A percentile compares a stretch with the other conserved stretches of the same genome.
Conservation (phyloP, 768 basidiomycete genomes). For the Suillus clintonianus region DNA sequence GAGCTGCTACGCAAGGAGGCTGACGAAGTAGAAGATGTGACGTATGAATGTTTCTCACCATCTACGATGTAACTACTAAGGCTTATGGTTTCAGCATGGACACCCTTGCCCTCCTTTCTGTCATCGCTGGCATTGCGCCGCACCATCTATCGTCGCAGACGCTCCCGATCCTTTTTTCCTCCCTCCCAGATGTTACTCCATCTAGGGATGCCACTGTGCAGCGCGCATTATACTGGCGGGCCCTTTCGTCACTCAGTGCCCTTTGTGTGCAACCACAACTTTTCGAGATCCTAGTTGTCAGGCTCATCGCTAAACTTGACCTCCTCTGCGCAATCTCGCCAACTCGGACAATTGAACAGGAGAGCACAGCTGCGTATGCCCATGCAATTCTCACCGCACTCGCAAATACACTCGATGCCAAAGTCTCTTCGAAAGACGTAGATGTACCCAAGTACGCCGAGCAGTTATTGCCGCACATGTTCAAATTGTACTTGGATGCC, state of each 20-base stretch:
- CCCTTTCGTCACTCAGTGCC: slow-evolving; percentile 65
- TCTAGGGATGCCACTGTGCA: slow-evolving; percentile 50
- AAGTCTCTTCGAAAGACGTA: slow-evolving; percentile 53
- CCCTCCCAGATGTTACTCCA: slow-evolving; percentile 72
- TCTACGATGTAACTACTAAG: neutral
- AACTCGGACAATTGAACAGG: slow-evolving; percentile 38
- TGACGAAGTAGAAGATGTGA: slow-evolving; percentile 57
- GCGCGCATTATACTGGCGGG: slow-evolving; percentile 67
- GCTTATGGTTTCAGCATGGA: slow-evolving; percentile 46
- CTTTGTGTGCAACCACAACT: slow-evolving; percentile 75
- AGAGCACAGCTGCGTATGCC: slow-evolving; percentile 79
- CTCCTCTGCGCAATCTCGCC: slow-evolving; percentile 50
- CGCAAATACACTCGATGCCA: slow-evolving; percentile 55
- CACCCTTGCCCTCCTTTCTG: slow-evolving; percentile 62
- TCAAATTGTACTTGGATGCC: slow-evolving; percentile 57
- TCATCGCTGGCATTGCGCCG: slow-evolving; percentile 60
- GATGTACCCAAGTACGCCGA: slow-evolving; percentile 86
- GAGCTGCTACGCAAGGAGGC: slow-evolving; percentile 56
- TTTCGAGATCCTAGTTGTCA: slow-evolving; percentile 83
- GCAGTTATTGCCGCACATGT: slow-evolving; percentile 69
- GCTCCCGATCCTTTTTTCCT: slow-evolving; percentile 76
- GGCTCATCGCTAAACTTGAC: slow-evolving; percentile 77
- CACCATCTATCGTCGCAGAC: slow-evolving; percentile 70
- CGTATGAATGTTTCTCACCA: slow-evolving; percentile 28
- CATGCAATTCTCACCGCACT: slow-evolving; percentile 80